Base-by-base conservation (phyloP, 208 protist genomes). In the Phytomonas sp. region DNA sequence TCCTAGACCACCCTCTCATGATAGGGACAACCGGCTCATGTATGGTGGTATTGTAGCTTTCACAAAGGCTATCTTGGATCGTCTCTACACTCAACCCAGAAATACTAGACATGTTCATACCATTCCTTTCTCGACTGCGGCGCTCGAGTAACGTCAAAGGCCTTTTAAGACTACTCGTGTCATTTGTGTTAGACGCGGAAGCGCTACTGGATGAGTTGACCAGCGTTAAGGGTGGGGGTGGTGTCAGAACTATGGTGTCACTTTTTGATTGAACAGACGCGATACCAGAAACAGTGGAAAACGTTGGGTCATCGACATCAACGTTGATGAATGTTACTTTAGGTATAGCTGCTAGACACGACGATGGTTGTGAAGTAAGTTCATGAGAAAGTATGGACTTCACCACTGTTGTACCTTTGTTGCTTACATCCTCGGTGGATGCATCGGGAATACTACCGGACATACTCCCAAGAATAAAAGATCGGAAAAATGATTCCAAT, bases 71-170 rank as follows among this genome's bases (percentile, higher is more conserved):
- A 9, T 86, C 84, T 63, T 83, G 78, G 43, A 95, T 78, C 29
- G 76, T 84, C 62, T 92, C 87, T 66, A 87, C 79, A 71, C 79
- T 89, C 23, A 94, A 76, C 31, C 75, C 82, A 4, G 85, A 88
- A 37, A 91, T 68, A 62, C 71, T 75, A 34, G 79, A 85, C 63
- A 88, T 72, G 72, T 80, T 90, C 68, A 85, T 76, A 28, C 66
- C 74, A 51, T 71, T 85, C 43, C 74, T 72, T 72, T 84, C 78
- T 60, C 83, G 79, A 15, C 75, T 80, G 60, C 89, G 86, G 15
- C 89, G 86, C 75, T 95, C 87, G 15, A 92, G 74, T 67, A 95
- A 70, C 17, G 89, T 95, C 66, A 79, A 70, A 6, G 74, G 86
- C 26, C 80, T 71, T 23, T 67, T 66, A 26, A 28, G 46, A 56